Percentiles rank a stretch among this genome's conserved stretches.
Evolutionary conservation across 306 rosid species (phyloP).

Genomic region (Castanospermum australe): DNA sequence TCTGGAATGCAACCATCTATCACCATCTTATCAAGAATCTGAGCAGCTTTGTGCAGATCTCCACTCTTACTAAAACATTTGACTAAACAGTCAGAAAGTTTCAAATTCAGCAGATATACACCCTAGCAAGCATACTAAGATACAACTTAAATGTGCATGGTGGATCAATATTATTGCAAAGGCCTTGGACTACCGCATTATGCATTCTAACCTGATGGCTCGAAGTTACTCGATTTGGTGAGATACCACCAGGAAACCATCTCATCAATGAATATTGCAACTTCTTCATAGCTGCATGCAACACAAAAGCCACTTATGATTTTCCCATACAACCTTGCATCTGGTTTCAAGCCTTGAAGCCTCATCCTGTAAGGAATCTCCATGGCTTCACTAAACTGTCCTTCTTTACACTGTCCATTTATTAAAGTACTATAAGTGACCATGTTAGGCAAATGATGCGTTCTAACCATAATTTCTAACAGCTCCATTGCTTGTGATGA

Average conservation of each 20-base stretch:
- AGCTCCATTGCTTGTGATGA: constrained; percentile 50
- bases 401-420: constrained; percentile 58
- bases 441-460: constrained; percentile 46
- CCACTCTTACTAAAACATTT: constrained; percentile 44
- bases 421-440: constrained; percentile 59
- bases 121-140: constrained; percentile 59
- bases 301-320: constrained; percentile 51
- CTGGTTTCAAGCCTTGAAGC: constrained; percentile 65
- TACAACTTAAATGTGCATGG: constrained; percentile 51
- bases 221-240: constrained; percentile 58
- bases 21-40: constrained; percentile 60
- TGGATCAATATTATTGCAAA: constrained; percentile 28
- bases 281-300: constrained; percentile 46
- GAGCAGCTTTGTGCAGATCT: constrained; percentile 48
- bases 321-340: constrained; percentile 64
- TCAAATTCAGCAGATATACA: constrained; percentile 37
- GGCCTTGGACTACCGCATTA: constrained; percentile 54
- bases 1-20: constrained; percentile 54
- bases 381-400: constrained; percentile 51
- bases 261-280: constrained; percentile 68
- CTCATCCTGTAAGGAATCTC: constrained; percentile 71
- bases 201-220: constrained; percentile 54
- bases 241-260: constrained; percentile 53
- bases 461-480: constrained; percentile 42
- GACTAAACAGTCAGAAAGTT: constrained; percentile 41